phyloP scores from a whole-genome alignment of 2,329 filamentous ascomycete species.

The Pezicula radicicola region DNA sequence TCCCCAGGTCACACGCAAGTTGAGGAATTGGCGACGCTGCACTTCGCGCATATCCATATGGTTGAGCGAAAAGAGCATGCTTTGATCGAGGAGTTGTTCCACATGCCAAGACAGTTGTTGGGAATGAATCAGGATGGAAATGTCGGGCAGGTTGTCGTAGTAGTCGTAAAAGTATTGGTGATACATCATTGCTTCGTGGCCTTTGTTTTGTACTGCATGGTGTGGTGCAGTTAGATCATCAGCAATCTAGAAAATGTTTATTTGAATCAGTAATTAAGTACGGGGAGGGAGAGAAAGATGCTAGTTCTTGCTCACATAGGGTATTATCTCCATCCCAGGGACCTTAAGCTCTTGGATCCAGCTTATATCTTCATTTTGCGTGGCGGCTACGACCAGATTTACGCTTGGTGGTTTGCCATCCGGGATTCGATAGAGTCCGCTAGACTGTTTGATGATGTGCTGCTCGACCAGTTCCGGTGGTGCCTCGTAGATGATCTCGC shows the following conservation, averaged over 20 bases:
- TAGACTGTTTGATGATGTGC: conserved; percentile 10
- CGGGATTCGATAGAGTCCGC: conserved; percentile 11
- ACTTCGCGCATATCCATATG: conserved; percentile 31
- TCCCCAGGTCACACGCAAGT: conserved; percentile 53
- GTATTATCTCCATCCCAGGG: conserved; percentile 24
- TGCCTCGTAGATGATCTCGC: background rate
- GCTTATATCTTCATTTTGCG: conserved; percentile 10
- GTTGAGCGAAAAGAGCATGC: conserved; percentile 17
- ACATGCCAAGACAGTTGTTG: conserved; percentile 40
- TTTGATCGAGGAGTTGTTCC: conserved; percentile 17
- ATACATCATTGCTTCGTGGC: conserved; percentile 23
- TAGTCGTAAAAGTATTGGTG: conserved; percentile 58
- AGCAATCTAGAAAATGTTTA: conserved; percentile 7
- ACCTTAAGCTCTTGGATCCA: conserved; percentile 15
- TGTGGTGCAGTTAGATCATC: conserved; percentile 29
- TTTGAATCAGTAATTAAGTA: too few relatives aligned
- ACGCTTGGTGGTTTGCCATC: conserved; percentile 11
- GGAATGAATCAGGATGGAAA: conserved; percentile 30
- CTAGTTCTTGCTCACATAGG: conserved; percentile 5
- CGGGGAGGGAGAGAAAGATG: too few relatives aligned
- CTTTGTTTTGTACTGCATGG: conserved; percentile 46
- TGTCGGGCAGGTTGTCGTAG: conserved; percentile 45
- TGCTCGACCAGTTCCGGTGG: conserved; percentile 10
- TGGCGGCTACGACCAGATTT: conserved; percentile 16
- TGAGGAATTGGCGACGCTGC: conserved; percentile 54